These are phyloP conservation scores for Glebionis coronaria DNA, from an alignment of 129 eudicot species.

Conservation along the genomic window DNA sequence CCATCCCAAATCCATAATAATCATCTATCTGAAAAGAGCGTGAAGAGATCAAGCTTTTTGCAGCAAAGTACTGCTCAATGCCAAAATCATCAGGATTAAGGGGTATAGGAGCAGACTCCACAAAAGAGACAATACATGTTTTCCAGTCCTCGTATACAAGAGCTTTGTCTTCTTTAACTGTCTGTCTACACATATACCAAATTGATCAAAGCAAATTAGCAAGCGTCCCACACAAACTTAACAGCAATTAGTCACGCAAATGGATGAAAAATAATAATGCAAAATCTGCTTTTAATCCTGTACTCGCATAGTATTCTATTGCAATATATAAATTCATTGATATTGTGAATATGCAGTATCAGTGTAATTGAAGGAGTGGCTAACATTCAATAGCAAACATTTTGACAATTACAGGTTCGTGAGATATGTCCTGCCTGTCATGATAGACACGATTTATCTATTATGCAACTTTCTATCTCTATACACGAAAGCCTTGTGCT, in stretches of 20 bases:
- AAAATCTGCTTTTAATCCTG: too few species aligned
- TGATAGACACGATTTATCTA: background rate
- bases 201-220: conserved; percentile 8
- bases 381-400: background rate
- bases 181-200: conserved; percentile 55
- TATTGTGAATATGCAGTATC: background rate
- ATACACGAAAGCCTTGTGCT: background rate
- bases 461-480: background rate
- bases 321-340: background rate
- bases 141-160: conserved; percentile 78
- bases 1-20: conserved; percentile 88
- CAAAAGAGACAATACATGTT: conserved; percentile 67
- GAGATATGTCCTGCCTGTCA: background rate
- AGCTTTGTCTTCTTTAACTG: conserved; percentile 80
- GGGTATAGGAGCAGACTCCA: conserved; percentile 40
- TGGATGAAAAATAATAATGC: too few species aligned
- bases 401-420: too few species aligned
- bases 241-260: too few species aligned
- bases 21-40: conserved; percentile 87
- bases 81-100: conserved; percentile 56
- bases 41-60: conserved; percentile 87
- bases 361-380: background rate
- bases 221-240: background rate
- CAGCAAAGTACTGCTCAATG: conserved; percentile 71
- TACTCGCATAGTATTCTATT: too few species aligned